These are phyloP conservation scores for Maudiozyma saulgeensis DNA, from an alignment of 805 yeast genomes.

Conservation along the genomic window DNA sequence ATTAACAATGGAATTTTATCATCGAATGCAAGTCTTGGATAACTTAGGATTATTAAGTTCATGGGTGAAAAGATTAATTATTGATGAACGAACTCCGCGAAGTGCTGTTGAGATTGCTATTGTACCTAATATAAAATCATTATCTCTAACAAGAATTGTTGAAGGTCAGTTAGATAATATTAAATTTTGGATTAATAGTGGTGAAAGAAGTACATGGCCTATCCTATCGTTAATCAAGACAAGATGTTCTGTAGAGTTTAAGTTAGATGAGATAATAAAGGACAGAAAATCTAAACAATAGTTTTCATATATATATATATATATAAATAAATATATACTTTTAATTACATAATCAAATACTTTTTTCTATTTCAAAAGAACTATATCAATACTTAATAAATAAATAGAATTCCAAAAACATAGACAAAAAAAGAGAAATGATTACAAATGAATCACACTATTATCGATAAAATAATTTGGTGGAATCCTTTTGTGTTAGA, in stretches of 20 bases:
- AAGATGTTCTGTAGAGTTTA: conserved; percentile 82
- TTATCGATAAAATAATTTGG: conserved; percentile 34
- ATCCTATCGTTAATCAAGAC: conserved; percentile 75
- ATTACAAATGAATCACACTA: not conserved
- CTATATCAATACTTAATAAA: not conserved
- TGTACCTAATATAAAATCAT: conserved; percentile 73
- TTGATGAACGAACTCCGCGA: conserved; percentile 80
- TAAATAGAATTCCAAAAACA: not conserved
- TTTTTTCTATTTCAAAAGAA: not conserved
- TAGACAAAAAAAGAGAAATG: not conserved
- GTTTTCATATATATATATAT: no score
- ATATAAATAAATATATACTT: not conserved
- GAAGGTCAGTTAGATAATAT: conserved; percentile 74
- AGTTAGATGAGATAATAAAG: conserved; percentile 62
- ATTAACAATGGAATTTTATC: conserved; percentile 69
- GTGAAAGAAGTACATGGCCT: conserved; percentile 93
- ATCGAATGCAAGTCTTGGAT: conserved; percentile 72
- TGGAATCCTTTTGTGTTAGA: conserved; percentile 45
- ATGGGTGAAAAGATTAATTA: conserved; percentile 61
- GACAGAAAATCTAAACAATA: conserved; percentile 20
- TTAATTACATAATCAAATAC: not conserved
- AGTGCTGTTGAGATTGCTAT: conserved; percentile 78
- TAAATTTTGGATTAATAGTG: conserved; percentile 82
- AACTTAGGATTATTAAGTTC: conserved; percentile 66
- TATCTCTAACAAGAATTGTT: conserved; percentile 65